Conservation (phyloP, 2,329 filamentous ascomycete genomes). For the Cercospora zeae-maydis region DNA sequence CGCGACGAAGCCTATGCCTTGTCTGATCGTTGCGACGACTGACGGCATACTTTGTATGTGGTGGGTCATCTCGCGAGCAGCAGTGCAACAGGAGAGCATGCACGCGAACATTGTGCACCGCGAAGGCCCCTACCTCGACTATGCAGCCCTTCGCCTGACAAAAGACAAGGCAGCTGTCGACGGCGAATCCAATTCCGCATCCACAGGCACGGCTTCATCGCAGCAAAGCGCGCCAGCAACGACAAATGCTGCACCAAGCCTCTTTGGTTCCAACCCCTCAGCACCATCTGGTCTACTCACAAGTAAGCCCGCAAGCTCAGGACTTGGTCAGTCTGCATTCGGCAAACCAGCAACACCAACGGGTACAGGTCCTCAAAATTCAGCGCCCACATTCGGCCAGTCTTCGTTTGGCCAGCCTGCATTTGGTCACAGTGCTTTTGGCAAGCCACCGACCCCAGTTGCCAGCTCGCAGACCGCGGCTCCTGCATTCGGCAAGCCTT, state of each 20-base stretch:
- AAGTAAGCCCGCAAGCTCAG: constrained; percentile 3
- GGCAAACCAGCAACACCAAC: not conserved
- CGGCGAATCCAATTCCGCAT: not conserved
- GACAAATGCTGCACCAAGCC: not conserved
- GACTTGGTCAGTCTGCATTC: constrained; percentile 5
- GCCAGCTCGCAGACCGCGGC: constrained; percentile 4
- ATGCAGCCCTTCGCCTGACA: constrained; percentile 6
- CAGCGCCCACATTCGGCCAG: constrained; percentile 25
- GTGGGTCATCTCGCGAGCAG: constrained; percentile 90
- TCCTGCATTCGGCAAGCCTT: constrained; percentile 15
- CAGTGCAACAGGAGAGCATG: constrained; percentile 59
- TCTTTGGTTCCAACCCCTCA: not conserved
- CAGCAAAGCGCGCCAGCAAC: not conserved
- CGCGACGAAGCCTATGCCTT: constrained; percentile 76
- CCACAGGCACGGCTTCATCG: not conserved
- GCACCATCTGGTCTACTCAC: not conserved
- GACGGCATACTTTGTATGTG: constrained; percentile 81
- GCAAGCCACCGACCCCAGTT: constrained; percentile 20
- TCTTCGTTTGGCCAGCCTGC: constrained; percentile 1
- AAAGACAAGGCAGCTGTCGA: constrained; percentile 7
- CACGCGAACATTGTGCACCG: constrained; percentile 15
- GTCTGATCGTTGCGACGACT: constrained; percentile 79
- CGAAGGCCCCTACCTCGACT: constrained; percentile 7
- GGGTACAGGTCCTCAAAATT: not conserved
- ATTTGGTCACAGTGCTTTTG: constrained; percentile 20